Evolutionary conservation across 1,139 yeast species (phyloP), one percentile per base, ranked within the genome.

Genomic region (Pichia sp.): DNA sequence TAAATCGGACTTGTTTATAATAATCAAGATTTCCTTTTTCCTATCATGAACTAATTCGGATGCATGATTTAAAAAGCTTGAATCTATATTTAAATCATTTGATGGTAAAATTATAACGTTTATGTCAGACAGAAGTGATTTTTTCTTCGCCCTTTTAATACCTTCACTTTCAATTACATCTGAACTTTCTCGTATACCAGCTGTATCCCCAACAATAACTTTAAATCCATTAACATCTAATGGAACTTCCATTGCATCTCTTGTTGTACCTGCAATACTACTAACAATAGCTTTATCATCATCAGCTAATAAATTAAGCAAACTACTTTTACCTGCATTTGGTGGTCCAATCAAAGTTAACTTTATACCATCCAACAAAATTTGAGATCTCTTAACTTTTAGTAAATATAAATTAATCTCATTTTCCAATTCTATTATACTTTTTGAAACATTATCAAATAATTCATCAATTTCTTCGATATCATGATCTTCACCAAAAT

Each of bases 401-500:
- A 66, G 58, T 22, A 87, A 62, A 62, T 83, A 86, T 2, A 61
- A 54, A 1, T 62, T 58, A 9, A 91, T 73, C 38, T 84, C 81
- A 0, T 7, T 7, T 25, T 74, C 67, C 13, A 89, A 62, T 0
- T 31, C 42, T 3, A 55, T 55, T 5, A 87, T 73, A 52, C 75
- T 75, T 0, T 39, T 46, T 14, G 70, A 73, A 0, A 87, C 90
- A 1, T 69, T 68, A 16, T 67, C 70, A 53, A 87, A 77, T 22
- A 84, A 71, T 16, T 67, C 64, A 5, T 68, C 71, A 8, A 67
- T 60, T 58, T 85, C 86, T 13, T 84, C 90, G 34, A 89, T 74
- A 57, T 88, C 96, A 52, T 87, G 88, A 59, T 89, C 96, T 58
- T 93, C 99, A n/a, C 96, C 97, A 65, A 93, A 93, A 68, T 95